phyloP scores from a whole-genome alignment of 495 filamentous ascomycete species.

The Xylaria sp. region DNA sequence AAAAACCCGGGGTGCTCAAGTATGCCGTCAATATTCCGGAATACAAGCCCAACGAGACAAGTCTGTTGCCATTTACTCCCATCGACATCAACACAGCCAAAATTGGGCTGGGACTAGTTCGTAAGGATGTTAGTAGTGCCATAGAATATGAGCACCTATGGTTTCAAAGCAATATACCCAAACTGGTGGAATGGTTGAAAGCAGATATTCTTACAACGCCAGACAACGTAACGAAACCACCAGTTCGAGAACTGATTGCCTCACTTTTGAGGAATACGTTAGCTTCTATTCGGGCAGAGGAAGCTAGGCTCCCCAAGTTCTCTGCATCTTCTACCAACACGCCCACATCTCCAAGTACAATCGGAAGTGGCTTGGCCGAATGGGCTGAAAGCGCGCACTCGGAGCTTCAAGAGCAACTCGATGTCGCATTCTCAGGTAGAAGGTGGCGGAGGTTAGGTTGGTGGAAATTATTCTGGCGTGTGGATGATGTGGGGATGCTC shows the following conservation, averaged over 20 bases:
- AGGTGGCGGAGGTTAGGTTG: conserved; percentile 80
- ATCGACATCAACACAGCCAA: conserved; percentile 55
- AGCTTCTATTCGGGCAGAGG: conserved; percentile 57
- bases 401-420: conserved; percentile 80
- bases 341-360: conserved; percentile 49
- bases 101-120: conserved; percentile 69
- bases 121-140: conserved; percentile 70
- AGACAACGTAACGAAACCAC: conserved; percentile 59
- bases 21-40: conserved; percentile 52
- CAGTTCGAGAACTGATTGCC: conserved; percentile 68
- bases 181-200: conserved; percentile 72
- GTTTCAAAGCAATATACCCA: conserved; percentile 72
- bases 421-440: conserved; percentile 70
- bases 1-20: conserved; percentile 44
- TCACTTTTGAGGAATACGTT: conserved; percentile 69
- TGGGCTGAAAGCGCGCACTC: conserved; percentile 85
- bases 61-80: conserved; percentile 42
- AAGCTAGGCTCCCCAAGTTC: conserved; percentile 47
- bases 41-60: conserved; percentile 42
- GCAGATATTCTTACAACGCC: conserved; percentile 52
- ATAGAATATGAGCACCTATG: conserved; percentile 74
- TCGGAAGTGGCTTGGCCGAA: conserved; percentile 63
- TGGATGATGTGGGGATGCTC: conserved; percentile 87
- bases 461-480: conserved; percentile 96
- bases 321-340: conserved; percentile 45